Percentiles rank a stretch among this genome's conserved stretches.
phyloP scores from a whole-genome alignment of 345 rosid species.

The Ailanthus altissimus region DNA sequence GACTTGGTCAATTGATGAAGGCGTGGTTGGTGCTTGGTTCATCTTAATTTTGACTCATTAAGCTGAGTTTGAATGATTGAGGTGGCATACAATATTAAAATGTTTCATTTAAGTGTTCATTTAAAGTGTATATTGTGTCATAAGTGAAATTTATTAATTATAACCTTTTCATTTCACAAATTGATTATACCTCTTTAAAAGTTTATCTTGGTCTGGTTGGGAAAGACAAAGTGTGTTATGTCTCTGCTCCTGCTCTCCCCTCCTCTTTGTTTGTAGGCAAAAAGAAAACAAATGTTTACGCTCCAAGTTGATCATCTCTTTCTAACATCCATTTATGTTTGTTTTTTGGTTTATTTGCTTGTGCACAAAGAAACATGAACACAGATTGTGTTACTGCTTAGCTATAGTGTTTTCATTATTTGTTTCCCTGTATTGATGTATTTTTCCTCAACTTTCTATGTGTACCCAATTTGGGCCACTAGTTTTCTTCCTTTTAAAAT shows the following conservation, averaged over 20 bases:
- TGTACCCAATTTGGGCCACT: not conserved
- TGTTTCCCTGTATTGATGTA: not conserved
- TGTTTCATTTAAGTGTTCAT: not conserved
- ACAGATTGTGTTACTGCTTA: not conserved
- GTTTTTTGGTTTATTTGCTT: not conserved
- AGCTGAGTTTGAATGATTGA: not conserved
- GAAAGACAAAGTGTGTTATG: not conserved
- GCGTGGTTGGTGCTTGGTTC: no score
- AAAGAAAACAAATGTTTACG: not conserved
- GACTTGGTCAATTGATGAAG: no score
- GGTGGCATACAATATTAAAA: not conserved
- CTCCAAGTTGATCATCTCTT: not conserved
- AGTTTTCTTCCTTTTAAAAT: constrained; percentile 25
- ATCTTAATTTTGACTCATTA: not conserved
- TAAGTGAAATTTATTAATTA: not conserved
- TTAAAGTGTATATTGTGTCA: not conserved
- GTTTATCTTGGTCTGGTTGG: not conserved
- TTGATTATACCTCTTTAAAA: not conserved
- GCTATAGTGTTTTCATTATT: not conserved
- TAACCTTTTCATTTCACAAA: not conserved
- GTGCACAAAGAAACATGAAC: no score
- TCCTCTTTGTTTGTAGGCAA: not conserved
- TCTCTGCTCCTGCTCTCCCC: not conserved
- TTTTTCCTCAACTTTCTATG: not conserved
- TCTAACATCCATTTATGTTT: no score